phyloP scores from a whole-genome alignment of 345 rosid genomes.

The Aquilaria yunnanensis region DNA sequence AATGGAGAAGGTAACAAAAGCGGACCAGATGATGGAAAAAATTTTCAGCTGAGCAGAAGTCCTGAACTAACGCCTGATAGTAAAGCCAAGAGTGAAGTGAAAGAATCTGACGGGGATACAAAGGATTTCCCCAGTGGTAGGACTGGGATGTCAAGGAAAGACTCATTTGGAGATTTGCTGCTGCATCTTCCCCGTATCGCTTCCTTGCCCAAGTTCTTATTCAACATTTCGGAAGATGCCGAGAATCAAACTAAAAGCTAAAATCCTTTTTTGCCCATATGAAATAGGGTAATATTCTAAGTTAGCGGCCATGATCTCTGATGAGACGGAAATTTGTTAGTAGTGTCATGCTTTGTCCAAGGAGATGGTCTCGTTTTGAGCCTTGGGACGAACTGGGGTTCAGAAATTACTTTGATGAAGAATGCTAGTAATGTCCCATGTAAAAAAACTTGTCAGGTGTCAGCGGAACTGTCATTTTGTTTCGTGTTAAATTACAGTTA shows the following conservation, averaged over 20 bases:
- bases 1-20: conserved; percentile 33
- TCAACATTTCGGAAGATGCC: conserved; percentile 79
- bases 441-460: conserved; percentile 9
- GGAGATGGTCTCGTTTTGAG: conserved; percentile 9
- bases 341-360: neutral
- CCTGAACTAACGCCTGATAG: conserved; percentile 28
- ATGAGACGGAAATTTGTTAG: too few species aligned
- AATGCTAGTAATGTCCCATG: conserved; percentile 34
- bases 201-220: conserved; percentile 89
- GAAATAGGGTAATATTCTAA: neutral
- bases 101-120: conserved; percentile 32
- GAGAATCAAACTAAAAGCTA: conserved; percentile 38
- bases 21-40: conserved; percentile 24
- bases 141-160: conserved; percentile 85
- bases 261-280: conserved; percentile 7
- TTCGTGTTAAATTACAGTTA: too few species aligned
- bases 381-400: conserved; percentile 35
- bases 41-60: conserved; percentile 18
- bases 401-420: conserved; percentile 59
- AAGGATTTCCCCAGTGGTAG: conserved; percentile 49
- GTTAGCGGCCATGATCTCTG: too few species aligned
- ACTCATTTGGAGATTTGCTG: conserved; percentile 77
- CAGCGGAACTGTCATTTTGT: too few species aligned
- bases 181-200: conserved; percentile 87
- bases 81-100: conserved; percentile 17